Base-by-base conservation (phyloP, 371 early-diverging fungal species). In the Rhizopus sp. region DNA sequence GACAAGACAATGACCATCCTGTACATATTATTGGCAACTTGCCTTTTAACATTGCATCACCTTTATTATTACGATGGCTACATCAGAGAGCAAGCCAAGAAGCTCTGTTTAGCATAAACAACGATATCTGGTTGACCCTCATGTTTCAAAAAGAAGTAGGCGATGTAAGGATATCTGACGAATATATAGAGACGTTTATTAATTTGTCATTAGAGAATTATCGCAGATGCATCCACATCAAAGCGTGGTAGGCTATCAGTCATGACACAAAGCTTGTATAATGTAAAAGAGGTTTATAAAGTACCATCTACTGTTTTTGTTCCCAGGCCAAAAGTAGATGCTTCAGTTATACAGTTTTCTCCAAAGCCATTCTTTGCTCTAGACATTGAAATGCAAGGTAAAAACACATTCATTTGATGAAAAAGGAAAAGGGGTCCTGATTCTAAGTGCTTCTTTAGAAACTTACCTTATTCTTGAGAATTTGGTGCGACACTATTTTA, bases 121-220 rank as follows among this genome's bases (percentile, higher is more conserved):
- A 63, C 1, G 60, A 59, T 40, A 78, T 82, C 5, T 82, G 83
- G 51, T 88, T 93, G 89, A 88, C 91, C 12, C 70, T 93, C 30
- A 93, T 92, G 92, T 93, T 93, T 72, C 93, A 93, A 64, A 87
- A 85, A 57, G 93, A 93, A 64, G 93, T 93, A 7, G 93, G 84
- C 10, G 74, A 86, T 62, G 85, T 86, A 77, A 63, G 59, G 55
- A 15, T 13, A 12, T n/a, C 1, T 44, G 3, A 40, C 2, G 7
- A 17, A 17, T 53, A 12, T 48, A 29, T 4, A 9, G 12, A 40
- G 29, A 40, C 17, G 29, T 7, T 48, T 57, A 39, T 53, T 30
- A 52, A 50, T 49, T 23, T 35, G 37, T 57, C 40, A 30, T 12
- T 62, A 87, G 81, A 77, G 90, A n/a, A 83, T 93, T 23, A 69